Evolutionary conservation across 345 rosid genomes (phyloP), one percentile per base, ranked within the genome.

Genomic region (Dipteronia sinensis): DNA sequence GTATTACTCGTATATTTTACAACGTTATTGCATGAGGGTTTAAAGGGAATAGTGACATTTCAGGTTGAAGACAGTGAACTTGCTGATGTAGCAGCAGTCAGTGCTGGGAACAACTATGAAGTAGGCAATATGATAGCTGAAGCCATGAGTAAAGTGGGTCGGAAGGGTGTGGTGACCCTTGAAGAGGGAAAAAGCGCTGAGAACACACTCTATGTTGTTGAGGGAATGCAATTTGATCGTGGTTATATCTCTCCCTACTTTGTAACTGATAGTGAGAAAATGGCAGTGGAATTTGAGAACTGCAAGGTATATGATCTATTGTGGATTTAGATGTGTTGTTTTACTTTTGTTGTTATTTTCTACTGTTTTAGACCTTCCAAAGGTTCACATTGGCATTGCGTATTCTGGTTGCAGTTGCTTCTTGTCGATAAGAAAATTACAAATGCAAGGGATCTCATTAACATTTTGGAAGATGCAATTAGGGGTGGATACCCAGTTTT

Each of bases 161-260:
- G 98, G 59, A 94, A 93, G 85, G 99, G 98, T 65, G 98, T 93
- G 74, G 95, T 97, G 59, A 97, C 98, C 22, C 95, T 97, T 68
- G 99, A 97, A 83, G 98, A 97, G 88, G 99, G 99, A 11, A 94
- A 89, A 87, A 94, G 99, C 70, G 98, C 99, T 0, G 99, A 97
- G 46, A 97, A 97, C 85, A 88, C 81, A 58, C 98, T 97, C 29
- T 97, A 97, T 83, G 98, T 94, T 23, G 99, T 97, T 46, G 99
- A 97, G 84, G 99, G 99, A 78, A 97, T 94, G 99, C 99, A 97
- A 73, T 97, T 97, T 81, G 99, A 97, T 34, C 97, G 98, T 10
- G 99, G 99, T 76, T 97, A 97, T 72, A 93, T 94, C 79, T 97
- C 99, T 34, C 99, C 99, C 20, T 97, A 94, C 87, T 97, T 97